These are phyloP conservation scores for Russula brevipes DNA, from an alignment of 768 basidiomycete species.

Conservation along the genomic window DNA sequence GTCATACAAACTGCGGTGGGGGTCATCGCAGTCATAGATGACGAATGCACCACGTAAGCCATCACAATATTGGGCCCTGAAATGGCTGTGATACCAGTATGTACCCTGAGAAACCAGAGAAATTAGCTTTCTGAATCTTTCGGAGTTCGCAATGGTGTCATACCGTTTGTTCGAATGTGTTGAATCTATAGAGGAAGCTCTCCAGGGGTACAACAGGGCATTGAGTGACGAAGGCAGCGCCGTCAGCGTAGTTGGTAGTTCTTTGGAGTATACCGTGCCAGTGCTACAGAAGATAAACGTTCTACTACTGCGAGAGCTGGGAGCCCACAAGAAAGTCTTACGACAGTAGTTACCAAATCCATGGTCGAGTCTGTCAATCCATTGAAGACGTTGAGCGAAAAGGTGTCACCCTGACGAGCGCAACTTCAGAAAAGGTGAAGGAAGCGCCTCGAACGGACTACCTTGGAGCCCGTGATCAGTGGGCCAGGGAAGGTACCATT, in stretches of 20 bases:
- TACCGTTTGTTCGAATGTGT: conserved; percentile 31
- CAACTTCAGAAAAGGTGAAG: conserved; percentile 27
- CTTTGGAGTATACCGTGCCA: conserved; percentile 50
- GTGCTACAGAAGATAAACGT: conserved; percentile 35
- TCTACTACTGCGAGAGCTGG: background rate
- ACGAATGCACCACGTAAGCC: conserved; percentile 31
- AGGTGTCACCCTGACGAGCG: conserved; percentile 32
- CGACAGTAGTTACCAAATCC: conserved; percentile 46
- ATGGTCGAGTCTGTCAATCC: conserved; percentile 41
- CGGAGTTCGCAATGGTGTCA: conserved; percentile 38
- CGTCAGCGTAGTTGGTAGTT: conserved; percentile 42
- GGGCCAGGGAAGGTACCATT: conserved; percentile 45
- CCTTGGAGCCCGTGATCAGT: conserved; percentile 38
- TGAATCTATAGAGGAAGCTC: conserved; percentile 28
- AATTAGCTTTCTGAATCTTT: conserved; percentile 34
- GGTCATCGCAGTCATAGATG: conserved; percentile 31
- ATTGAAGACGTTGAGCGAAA: conserved; percentile 43
- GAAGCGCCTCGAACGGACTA: background rate
- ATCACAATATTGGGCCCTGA: conserved; percentile 38
- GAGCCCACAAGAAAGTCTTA: conserved; percentile 22
- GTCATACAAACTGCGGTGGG: conserved; percentile 28
- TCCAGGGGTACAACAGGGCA: conserved; percentile 42
- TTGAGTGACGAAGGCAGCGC: conserved; percentile 37
- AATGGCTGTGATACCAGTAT: conserved; percentile 36
- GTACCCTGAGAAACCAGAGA: conserved; percentile 23